Base-by-base conservation (phyloP, 306 rosid species). In the Dalbergia oliveri region DNA sequence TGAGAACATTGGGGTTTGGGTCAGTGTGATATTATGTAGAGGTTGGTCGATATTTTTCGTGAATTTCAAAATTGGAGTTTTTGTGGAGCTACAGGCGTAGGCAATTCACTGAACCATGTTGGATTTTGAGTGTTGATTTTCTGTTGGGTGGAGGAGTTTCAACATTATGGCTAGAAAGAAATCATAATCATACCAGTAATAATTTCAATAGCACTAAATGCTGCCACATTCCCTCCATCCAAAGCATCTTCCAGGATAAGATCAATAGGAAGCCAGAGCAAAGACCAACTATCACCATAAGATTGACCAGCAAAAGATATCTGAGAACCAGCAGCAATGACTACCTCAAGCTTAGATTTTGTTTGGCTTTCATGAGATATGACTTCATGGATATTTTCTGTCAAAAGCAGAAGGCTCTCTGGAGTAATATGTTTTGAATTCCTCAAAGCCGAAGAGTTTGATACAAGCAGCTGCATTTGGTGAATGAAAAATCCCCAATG, bases 241-340 rank as follows among this genome's bases (percentile, higher is more conserved):
- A 93, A 85, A 57, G 94, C 90, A 86, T 95, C 96, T 86, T 95
- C 97, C 80, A 95, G 84, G 68, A 91, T 88, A 80, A 95, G 76
- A 89, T 95, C 99, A 73, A 95, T 79, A 60, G 99, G 98, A 89
- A 95, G 91, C 99, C 99, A 95, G 58, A 87, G 78, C 5, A 89
- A 81, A 74, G 98, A 91, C 84, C 87, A 89, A 83, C 77, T 84
- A 84, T 84, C 86, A 49, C 95, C 97, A 66, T 76, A 86, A 78
- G 90, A 83, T 76, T 88, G 94, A 57, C 73, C 82, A 44, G 87
- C 79, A 75, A 87, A 86, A 79, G 90, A 84, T 62, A 85, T 83
- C 14, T 80, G 84, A 33, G 90, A 85, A 50, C 89, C 85, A 81
- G 88, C 67, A 65, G 88, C 73, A 84, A 86, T 86, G 81, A 91